Evolutionary conservation across 768 basidiomycete species (phyloP), one percentile per base, ranked within the genome.

Genomic region (Auricularia sp.): DNA sequence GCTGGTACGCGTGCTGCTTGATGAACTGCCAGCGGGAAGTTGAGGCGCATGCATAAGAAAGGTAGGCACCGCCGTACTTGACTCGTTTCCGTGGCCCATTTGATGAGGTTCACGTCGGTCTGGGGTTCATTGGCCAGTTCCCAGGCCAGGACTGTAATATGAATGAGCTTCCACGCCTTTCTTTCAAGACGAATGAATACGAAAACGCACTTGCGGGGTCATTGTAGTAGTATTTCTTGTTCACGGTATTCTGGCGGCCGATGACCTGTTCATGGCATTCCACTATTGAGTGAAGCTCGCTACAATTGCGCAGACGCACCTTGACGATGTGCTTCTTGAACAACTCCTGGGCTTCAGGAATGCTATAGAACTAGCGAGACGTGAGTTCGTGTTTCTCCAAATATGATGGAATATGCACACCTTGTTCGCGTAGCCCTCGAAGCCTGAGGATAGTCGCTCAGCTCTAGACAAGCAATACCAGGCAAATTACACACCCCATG

Each of bases 381-480:
- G 11, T 18, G 6, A 51, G 21, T 6, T 6, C 18, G 44, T 18
- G 44, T 45, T 45, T 45, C 11, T 45, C 11, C 47, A 51, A 5
- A 21, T 51, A 2, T 51, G 47, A 8, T 18, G 47, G 47, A 42
- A 21, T 51, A 8, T 6, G 6, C 47, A 18, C 21, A 51, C 47
- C 47, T 59, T 59, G 56, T 59, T 59, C 24, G 56, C 56, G 56
- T 59, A 59, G 6, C 56, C 56, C 11, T 59, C 56, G 33, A 59
- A 59, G 47, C 47, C 47, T 51, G 21, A 16, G 21, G 1, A 51
- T 18, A 16, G 11, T 51, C 5, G 18, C 11, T 5, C 10, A 51
- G 6, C 14, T 42, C 18, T 8, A 0, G 18, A 6, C 1, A 18
- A 21, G 5, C 0, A 21, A 51, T 5, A 51, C 1, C 16, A 51